Conservation (phyloP, 176 grass and related monocot species). For the Tuctoria greenei region DNA sequence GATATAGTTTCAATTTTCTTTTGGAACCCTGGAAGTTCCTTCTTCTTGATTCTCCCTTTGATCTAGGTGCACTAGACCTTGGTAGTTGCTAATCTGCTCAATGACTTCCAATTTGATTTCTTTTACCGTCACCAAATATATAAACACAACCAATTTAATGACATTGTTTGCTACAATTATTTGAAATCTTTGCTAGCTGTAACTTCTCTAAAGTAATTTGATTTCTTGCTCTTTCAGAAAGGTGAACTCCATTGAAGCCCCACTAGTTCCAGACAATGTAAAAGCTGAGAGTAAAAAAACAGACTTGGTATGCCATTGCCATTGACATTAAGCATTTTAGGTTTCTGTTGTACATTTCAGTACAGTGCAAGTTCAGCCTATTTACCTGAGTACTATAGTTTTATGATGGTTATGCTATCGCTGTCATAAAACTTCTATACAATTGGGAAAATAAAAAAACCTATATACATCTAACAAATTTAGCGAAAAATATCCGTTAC, state of each 20-base stretch:
- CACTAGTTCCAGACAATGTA: slow-evolving; percentile 53
- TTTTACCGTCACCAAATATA: neutral
- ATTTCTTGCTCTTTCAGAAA: slow-evolving; percentile 45
- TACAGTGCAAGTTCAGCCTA: slow-evolving; percentile 1
- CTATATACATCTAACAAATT: no score
- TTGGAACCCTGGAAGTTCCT: neutral
- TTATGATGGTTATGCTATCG: neutral
- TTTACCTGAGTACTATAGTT: neutral
- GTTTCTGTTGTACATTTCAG: slow-evolving; percentile 23
- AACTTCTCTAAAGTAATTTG: slow-evolving; percentile 32
- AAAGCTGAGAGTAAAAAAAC: slow-evolving; percentile 30
- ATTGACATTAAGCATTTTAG: neutral
- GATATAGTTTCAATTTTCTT: neutral
- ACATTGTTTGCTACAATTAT: neutral
- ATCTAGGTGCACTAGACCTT: neutral
- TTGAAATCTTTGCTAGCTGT: neutral
- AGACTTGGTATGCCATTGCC: slow-evolving; percentile 44
- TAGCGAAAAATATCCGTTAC: neutral
- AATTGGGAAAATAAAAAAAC: no score
- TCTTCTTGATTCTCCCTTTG: neutral
- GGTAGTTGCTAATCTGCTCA: neutral
- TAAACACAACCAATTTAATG: neutral
- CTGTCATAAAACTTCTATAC: no score
- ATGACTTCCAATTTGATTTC: slow-evolving; percentile 2
- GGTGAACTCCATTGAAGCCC: slow-evolving; percentile 69